Evolutionary conservation across 2,329 filamentous ascomycete species (phyloP), one percentile per base, ranked within the genome.

Genomic region (Aspergillus fumigatiaffinis): DNA sequence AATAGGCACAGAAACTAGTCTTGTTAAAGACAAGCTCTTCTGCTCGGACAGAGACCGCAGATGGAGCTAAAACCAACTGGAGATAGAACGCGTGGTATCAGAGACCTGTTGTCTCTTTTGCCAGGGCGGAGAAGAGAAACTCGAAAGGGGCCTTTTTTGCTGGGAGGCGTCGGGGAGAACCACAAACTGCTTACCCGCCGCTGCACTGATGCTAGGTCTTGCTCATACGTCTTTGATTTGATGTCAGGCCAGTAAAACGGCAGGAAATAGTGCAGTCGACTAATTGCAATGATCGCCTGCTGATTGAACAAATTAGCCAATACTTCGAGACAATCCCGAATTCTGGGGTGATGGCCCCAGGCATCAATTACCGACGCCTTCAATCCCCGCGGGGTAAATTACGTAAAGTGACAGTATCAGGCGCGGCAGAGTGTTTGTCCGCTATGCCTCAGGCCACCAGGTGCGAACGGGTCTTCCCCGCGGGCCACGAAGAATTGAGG

Each of bases 61-160:
- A 46, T 12, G 42, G 4, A 46, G 42, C 42, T 23, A 20, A 21
- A 21, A 2, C n/a, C n/a, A 20, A 10, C 10, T 20, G n/a, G 20
- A 21, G 42, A 46, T 46, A 23, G 21, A 44, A 10, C 7, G 42
- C 12, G 20, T 9, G 3, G 21, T 23, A 10, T 20, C n/a, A 21
- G 21, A 10, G 20, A 46, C 12, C 20, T 23, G n/a, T 44, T 44
- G 42, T 46, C 42, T 17, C 41, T 23, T 23, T 23, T 10, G 21
- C 21, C 9, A 62, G 60, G 56, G 60, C 61, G 60, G 60, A 64
- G 62, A 63, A 64, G 57, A 46, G 61, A 60, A 62, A 63, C 54
- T 26, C 25, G 54, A 50, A 47, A 50, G 42, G 42, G 42, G 2
- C n/a, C 41, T 20, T 46, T 12, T 46, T 41, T 56, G 52, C 38